Evolutionary conservation across 208 protist species (phyloP).

Genomic region (Strigomonas galati): DNA sequence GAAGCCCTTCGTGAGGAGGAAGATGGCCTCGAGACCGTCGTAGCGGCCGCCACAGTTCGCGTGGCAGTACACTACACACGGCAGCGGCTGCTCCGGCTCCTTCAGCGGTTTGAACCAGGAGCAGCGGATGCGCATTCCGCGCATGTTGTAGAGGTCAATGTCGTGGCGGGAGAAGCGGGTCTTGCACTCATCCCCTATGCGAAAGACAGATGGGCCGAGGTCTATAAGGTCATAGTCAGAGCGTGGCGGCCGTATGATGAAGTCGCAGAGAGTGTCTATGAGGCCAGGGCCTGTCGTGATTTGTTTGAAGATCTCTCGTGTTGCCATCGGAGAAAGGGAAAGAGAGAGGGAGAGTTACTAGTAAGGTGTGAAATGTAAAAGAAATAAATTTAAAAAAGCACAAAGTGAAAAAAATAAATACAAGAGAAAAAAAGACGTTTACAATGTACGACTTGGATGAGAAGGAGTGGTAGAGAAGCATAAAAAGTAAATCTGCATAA

Average conservation of each 20-base stretch:
- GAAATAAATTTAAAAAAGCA: constrained; percentile 14
- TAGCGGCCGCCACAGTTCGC: constrained; percentile 85
- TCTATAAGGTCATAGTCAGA: constrained; percentile 48
- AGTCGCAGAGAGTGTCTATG: constrained; percentile 74
- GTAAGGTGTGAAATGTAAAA: constrained; percentile 10
- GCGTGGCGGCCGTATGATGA: constrained; percentile 86
- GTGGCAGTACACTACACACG: constrained; percentile 92
- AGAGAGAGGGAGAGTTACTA: constrained; percentile 2
- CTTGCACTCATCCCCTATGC: constrained; percentile 40
- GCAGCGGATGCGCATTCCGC: constrained; percentile 73
- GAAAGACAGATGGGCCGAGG: constrained; percentile 62
- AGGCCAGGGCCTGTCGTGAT: constrained; percentile 22
- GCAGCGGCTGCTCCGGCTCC: constrained; percentile 24
- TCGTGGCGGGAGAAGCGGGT: constrained; percentile 56
- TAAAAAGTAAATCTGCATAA: no score
- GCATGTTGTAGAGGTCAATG: constrained; percentile 79
- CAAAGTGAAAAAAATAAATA: constrained; percentile 1
- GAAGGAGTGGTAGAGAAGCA: no score
- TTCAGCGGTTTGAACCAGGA: constrained; percentile 70
- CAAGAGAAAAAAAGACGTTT: constrained; percentile 6
- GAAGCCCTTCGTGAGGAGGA: constrained; percentile 83
- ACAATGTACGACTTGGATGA: no score
- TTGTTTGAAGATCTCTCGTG: constrained; percentile 1
- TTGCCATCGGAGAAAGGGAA: constrained; percentile 6
- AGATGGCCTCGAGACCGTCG: constrained; percentile 75